A percentile compares a stretch with the other conserved stretches of the same genome.
Conservation (phyloP, 129 eudicot genomes). For the Lactuca saligna region DNA sequence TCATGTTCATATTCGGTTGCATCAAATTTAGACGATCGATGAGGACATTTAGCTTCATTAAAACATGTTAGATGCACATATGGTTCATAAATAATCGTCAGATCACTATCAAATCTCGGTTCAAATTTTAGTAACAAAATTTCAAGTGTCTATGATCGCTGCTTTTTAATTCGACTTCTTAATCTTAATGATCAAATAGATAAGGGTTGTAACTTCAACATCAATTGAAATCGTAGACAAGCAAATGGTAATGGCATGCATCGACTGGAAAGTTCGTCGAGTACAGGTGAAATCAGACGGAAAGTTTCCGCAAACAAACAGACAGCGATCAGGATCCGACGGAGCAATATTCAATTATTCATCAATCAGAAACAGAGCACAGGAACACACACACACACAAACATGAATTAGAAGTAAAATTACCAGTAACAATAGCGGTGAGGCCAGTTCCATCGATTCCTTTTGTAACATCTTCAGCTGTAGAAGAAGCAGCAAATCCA, state of each 20-base stretch:
- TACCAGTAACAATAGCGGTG: slow-evolving; percentile 80
- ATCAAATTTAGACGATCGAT: no score
- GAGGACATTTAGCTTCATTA: no score
- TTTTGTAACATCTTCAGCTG: slow-evolving; percentile 38
- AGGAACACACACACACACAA: neutral
- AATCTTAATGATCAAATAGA: neutral
- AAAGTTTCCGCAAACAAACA: no score
- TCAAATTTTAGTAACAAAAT: no score
- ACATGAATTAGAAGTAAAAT: neutral
- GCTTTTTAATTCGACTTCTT: neutral
- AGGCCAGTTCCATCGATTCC: slow-evolving; percentile 44
- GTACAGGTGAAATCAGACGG: neutral
- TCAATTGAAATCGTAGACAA: neutral
- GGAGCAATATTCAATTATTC: no score
- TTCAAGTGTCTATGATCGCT: neutral
- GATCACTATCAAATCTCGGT: no score
- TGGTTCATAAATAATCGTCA: neutral
- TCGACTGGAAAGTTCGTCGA: neutral
- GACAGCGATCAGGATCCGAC: no score
- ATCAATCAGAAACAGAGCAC: no score
- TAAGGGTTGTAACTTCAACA: no score
- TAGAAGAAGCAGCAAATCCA: slow-evolving; percentile 41
- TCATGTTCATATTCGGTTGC: neutral
- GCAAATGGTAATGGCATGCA: no score
- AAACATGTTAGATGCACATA: neutral